phyloP scores from a whole-genome alignment of 2,329 filamentous ascomycete species.

The Scedosporium apiospermum region DNA sequence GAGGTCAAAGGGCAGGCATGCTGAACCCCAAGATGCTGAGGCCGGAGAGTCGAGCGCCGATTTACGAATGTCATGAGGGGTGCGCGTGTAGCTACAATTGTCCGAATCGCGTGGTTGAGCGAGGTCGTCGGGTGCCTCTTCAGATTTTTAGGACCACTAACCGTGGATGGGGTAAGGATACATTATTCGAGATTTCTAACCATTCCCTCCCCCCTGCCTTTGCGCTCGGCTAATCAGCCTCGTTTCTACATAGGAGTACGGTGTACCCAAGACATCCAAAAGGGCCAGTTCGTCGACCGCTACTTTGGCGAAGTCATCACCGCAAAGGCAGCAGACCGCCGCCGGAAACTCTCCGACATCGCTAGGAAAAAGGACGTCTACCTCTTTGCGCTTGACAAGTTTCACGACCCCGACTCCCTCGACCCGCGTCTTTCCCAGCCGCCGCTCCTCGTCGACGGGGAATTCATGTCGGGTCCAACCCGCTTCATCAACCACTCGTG shows the following conservation, averaged over 20 bases:
- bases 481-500: slow-evolving; percentile 80
- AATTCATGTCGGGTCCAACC: slow-evolving; percentile 68
- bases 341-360: slow-evolving; percentile 46
- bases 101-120: slow-evolving; percentile 67
- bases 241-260: slow-evolving; percentile 42
- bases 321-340: slow-evolving; percentile 50
- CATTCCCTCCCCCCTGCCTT: not conserved
- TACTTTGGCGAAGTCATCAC: slow-evolving; percentile 69
- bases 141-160: slow-evolving; percentile 67
- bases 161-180: slow-evolving; percentile 61
- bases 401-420: slow-evolving; percentile 46
- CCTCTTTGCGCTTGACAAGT: slow-evolving; percentile 76
- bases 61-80: slow-evolving; percentile 71
- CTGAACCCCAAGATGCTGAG: slow-evolving; percentile 41
- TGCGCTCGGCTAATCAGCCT: not conserved
- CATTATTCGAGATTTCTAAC: not conserved
- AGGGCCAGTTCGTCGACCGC: slow-evolving; percentile 70
- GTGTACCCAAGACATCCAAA: slow-evolving; percentile 52
- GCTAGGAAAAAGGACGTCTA: slow-evolving; percentile 65
- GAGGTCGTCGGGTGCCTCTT: slow-evolving; percentile 59
- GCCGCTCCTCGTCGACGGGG: slow-evolving; percentile 57
- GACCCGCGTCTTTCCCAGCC: slow-evolving; percentile 46
- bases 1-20: slow-evolving; percentile 40
- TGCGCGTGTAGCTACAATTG: slow-evolving; percentile 58
- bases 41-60: slow-evolving; percentile 40